These are phyloP conservation scores for Colletotrichum nymphaeae DNA, from an alignment of 2,329 filamentous ascomycete genomes.

Conservation along the genomic window DNA sequence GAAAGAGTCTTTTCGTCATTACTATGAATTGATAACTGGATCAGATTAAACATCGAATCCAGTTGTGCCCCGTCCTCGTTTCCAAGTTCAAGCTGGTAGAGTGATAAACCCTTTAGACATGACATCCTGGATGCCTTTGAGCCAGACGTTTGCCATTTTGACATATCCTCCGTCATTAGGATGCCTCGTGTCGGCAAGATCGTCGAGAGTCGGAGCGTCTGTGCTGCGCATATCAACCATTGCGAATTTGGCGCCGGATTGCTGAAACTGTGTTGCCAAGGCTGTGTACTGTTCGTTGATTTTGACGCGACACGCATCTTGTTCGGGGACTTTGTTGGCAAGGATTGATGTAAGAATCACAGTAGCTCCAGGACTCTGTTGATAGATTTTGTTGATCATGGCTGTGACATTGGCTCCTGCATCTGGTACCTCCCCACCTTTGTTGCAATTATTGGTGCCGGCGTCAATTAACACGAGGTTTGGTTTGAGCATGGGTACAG, in stretches of 20 bases:
- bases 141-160: constrained; percentile 35
- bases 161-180: constrained; percentile 31
- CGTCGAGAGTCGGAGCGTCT: constrained; percentile 29
- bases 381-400: constrained; percentile 34
- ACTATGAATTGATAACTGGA: neutral
- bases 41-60: neutral
- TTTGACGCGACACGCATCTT: constrained; percentile 34
- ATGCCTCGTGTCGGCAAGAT: constrained; percentile 32
- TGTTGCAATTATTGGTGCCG: constrained; percentile 40
- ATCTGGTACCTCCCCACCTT: constrained; percentile 22
- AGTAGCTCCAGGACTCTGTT: constrained; percentile 33
- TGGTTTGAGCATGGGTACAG: constrained; percentile 29
- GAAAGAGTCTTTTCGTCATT: no score
- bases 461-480: constrained; percentile 39
- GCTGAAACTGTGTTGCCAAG: constrained; percentile 19
- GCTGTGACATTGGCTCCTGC: constrained; percentile 28
- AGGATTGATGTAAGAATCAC: constrained; percentile 28
- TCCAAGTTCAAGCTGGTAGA: neutral
- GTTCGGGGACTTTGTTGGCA: constrained; percentile 26
- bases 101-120: constrained; percentile 31
- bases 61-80: neutral
- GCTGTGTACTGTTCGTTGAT: constrained; percentile 35
- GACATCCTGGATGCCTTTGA: constrained; percentile 31
- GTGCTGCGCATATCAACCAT: constrained; percentile 38
- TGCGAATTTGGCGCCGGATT: constrained; percentile 33